Base-by-base conservation (phyloP, 495 filamentous ascomycete species). In the Aspergillus sparsus region DNA sequence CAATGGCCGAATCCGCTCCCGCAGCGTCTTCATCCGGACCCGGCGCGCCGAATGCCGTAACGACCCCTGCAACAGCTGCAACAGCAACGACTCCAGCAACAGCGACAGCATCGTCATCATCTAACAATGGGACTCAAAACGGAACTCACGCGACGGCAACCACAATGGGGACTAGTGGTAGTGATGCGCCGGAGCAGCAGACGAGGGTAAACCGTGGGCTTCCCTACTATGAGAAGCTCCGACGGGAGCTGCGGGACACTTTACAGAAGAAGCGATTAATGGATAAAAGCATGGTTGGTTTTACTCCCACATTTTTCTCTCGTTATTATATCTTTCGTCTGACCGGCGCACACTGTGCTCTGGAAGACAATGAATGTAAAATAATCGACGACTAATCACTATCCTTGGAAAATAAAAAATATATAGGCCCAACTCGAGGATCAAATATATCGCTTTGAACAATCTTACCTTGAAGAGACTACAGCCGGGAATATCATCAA, bases 401-500 rank as follows among this genome's bases (percentile, higher is more conserved):
- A 51, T 41, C 21, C 31, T 35, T 5, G 15, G n/a, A 3, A 18
- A 1, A 27, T 16, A 33, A 11, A 11, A 12, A 37, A 27, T 7
- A 36, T 36, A 37, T 46, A 89, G 86, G 74, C 78, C 49, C 70
- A 79, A 62, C 77, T 89, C 53, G 94, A 98, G 80, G 91, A 96
- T 50, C 83, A 83, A 66, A 98, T 98, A 69, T 87, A 78, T 72
- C 85, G 88, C 57, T 86, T 87, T 67, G 94, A 98, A 72, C 85
- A 88, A 54, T 83, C 86, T 13, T 98, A 98, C 74, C 85, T 98
- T 45, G 92, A 96, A 73, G 91, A 92, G 63, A 96, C 91, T 13
- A 89, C 89, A 21, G 82, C 81, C 44, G 94, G 94, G 15, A 98
- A 98, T 77, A 98, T 98, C 68, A 92, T 98, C 75, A 90, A 87